Base-by-base conservation (phyloP, 2,329 filamentous ascomycete species). In the Alternaria ventricosa region DNA sequence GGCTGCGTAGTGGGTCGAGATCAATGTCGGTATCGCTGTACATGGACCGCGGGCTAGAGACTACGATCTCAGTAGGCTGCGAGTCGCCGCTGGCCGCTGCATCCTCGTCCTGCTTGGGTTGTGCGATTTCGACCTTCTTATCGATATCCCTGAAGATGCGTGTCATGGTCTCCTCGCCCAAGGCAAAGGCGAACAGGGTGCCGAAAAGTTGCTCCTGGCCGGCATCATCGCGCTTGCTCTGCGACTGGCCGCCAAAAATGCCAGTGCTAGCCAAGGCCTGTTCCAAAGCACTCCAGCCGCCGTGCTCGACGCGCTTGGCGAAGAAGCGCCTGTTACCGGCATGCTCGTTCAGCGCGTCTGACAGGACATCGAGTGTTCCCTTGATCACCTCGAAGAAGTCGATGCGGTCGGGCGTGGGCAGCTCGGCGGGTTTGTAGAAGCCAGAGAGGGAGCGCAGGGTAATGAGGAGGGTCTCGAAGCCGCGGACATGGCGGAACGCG, bases 241-340 rank as follows among this genome's bases (percentile, higher is more conserved):
- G 65, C 43, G 76, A 75, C 54, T 78, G 76, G 15, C 73, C 70
- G 46, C 74, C 76, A 51, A 78, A 75, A 30, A 81, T 81, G 33
- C 91, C 88, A 78, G 90, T 89, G 77, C 88, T 89, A 65, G 87
- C 87, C 81, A 94, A 86, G 6, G 87, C 88, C 75, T 92, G 88
- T 74, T 96, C 90, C 58, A 97, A 79, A 8, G 89, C 87, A 67
- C 89, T 86, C 90, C 93, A 97, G 4, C 95, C 94, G 60, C 90
- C 92, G 22, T 88, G 89, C 62, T 92, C 87, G 28, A 96, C 88
- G 69, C 89, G 86, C 69, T 89, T 90, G 62, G 89, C 87, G 78
- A 98, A 98, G 82, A 95, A 97, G 71, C 92, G 88, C 74, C 90
- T 88, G 80, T 98, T 99, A 20, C 94, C 95, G 50, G 90, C 86